Conservation (phyloP, 2,329 filamentous ascomycete genomes). For the Chaetothyriales sp. region DNA sequence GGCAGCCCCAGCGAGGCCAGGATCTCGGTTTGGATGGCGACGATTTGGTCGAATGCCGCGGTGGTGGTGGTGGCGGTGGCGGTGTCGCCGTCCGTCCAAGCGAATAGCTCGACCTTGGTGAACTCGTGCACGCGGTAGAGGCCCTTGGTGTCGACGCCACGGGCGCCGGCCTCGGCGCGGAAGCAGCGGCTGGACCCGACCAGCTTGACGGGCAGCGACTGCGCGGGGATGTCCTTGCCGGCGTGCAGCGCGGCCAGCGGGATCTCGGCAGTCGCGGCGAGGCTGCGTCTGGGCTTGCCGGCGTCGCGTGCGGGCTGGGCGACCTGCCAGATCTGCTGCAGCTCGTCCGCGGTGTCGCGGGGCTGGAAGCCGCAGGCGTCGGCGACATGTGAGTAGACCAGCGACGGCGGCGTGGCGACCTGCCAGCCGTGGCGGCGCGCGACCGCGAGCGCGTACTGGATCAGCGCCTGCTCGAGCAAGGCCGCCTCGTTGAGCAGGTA, state of each 20-base stretch:
- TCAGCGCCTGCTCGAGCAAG: slow-evolving; percentile 81
- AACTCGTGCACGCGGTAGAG: slow-evolving; percentile 97
- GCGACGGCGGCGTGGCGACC: slow-evolving; percentile 65
- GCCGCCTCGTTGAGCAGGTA: slow-evolving; percentile 85
- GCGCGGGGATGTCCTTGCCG: slow-evolving; percentile 48
- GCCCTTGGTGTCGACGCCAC: slow-evolving; percentile 82
- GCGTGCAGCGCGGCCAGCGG: slow-evolving; percentile 84
- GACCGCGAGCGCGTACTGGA: slow-evolving; percentile 68
- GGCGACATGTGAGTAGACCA: slow-evolving; percentile 86
- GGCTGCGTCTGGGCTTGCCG: slow-evolving; percentile 53
- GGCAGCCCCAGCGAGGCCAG: slow-evolving; percentile 60
- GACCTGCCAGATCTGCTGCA: slow-evolving; percentile 72
- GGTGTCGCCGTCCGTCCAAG: slow-evolving; percentile 49
- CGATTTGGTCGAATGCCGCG: slow-evolving; percentile 62
- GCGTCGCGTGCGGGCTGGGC: slow-evolving; percentile 50
- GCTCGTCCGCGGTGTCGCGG: slow-evolving; percentile 70
- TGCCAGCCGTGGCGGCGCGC: slow-evolving; percentile 63
- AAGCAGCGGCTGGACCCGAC: slow-evolving; percentile 87
- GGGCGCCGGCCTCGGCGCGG: slow-evolving; percentile 80
- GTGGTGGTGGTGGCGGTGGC: slow-evolving; percentile 22
- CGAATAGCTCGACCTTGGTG: slow-evolving; percentile 95
- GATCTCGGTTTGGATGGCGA: slow-evolving; percentile 75
- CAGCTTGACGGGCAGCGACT: slow-evolving; percentile 57
- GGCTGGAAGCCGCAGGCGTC: slow-evolving; percentile 89
- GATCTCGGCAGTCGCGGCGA: slow-evolving; percentile 87